These are phyloP conservation scores for Neurospora crassa DNA, from an alignment of 2,329 filamentous ascomycete species.

Conservation along the genomic window DNA sequence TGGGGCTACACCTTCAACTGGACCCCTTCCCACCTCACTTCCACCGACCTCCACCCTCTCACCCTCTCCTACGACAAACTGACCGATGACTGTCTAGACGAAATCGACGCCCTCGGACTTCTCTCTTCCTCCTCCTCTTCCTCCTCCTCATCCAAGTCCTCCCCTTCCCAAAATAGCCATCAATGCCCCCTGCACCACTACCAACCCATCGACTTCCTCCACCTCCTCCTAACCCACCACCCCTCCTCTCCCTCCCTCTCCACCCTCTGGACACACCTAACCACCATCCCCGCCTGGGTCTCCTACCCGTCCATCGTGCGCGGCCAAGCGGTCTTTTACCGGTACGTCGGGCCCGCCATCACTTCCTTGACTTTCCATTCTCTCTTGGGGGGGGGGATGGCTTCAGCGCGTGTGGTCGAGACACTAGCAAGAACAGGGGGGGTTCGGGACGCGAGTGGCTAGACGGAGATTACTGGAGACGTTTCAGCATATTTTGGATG, in stretches of 20 bases:
- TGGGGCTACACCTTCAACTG: slow-evolving; percentile 65
- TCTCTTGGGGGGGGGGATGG: slow-evolving; percentile 62
- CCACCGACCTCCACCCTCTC: slow-evolving; percentile 48
- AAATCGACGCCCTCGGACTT: slow-evolving; percentile 52
- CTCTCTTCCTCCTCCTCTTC: slow-evolving; percentile 17
- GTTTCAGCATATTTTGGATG: slow-evolving; percentile 65
- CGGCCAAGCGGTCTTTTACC: slow-evolving; percentile 69
- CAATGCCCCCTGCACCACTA: neutral
- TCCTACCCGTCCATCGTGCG: slow-evolving; percentile 67
- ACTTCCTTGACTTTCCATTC: slow-evolving; percentile 57
- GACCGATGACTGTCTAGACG: slow-evolving; percentile 54
- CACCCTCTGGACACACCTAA: slow-evolving; percentile 56
- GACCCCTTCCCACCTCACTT: slow-evolving; percentile 53
- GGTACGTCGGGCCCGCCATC: slow-evolving; percentile 59
- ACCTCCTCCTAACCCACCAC: neutral
- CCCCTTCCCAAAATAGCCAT: neutral
- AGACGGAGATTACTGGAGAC: slow-evolving; percentile 57
- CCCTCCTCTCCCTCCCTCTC: slow-evolving; percentile 39
- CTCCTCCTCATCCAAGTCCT: slow-evolving; percentile 15
- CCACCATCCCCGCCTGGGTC: slow-evolving; percentile 62
- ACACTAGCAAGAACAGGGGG: slow-evolving; percentile 63
- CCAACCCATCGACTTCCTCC: neutral
- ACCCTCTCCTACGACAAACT: slow-evolving; percentile 60
- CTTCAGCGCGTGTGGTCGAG: slow-evolving; percentile 62
- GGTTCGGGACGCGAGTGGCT: slow-evolving; percentile 60